These are phyloP conservation scores for Amaranthus cruentus DNA, from an alignment of 148 eudicot genomes.

Conservation along the genomic window DNA sequence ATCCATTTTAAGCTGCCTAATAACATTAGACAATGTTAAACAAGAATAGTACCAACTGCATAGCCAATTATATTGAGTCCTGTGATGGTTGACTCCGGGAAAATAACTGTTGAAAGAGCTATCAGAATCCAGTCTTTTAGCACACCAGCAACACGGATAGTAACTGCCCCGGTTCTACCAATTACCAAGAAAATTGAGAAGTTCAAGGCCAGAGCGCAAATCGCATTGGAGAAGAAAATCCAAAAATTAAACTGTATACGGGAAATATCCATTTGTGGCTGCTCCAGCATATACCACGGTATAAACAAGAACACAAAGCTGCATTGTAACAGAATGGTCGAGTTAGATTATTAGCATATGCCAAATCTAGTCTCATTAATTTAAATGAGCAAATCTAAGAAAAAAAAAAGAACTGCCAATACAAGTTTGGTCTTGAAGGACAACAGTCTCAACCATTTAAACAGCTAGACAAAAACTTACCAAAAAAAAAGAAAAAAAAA, in stretches of 20 bases:
- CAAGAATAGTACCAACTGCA: constrained; percentile 58
- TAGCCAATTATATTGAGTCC: constrained; percentile 81
- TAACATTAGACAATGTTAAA: neutral
- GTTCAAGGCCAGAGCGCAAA: constrained; percentile 84
- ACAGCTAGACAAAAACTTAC: too few species aligned
- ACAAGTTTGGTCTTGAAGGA: neutral
- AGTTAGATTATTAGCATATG: neutral
- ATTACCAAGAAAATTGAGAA: constrained; percentile 88
- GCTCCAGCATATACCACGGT: constrained; percentile 89
- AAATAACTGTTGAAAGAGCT: constrained; percentile 84
- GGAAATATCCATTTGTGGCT: constrained; percentile 67
- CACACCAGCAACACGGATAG: constrained; percentile 91
- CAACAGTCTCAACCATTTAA: neutral
- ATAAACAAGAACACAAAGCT: constrained; percentile 72
- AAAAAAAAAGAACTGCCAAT: neutral
- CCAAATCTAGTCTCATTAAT: neutral
- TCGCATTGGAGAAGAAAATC: constrained; percentile 89
- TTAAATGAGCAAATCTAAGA: neutral
- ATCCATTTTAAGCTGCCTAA: neutral
- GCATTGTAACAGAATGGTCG: constrained; percentile 20
- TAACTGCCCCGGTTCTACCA: constrained; percentile 92
- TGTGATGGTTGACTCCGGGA: constrained; percentile 81
- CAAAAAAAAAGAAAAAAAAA: too few species aligned
- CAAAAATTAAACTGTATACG: constrained; percentile 84
- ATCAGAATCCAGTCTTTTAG: constrained; percentile 90